A percentile compares a stretch with the other conserved stretches of the same genome.
Conservation (phyloP, 495 filamentous ascomycete species). For the Talaromyces adpressus region DNA sequence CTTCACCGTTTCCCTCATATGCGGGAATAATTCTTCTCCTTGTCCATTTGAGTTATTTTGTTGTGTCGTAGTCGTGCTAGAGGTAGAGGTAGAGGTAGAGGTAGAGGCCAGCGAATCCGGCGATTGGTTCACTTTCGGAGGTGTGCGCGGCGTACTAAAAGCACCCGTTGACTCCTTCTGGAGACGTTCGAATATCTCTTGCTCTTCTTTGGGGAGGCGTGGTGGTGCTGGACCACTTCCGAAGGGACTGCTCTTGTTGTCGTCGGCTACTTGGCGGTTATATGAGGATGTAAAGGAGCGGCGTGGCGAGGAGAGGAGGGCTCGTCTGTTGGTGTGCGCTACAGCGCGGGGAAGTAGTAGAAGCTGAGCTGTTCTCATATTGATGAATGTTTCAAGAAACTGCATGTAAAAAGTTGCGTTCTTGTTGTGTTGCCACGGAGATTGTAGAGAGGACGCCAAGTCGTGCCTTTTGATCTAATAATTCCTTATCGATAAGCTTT, state of each 20-base stretch:
- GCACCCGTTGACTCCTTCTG: slow-evolving; percentile 66
- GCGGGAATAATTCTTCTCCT: slow-evolving; percentile 58
- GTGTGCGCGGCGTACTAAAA: slow-evolving; percentile 55
- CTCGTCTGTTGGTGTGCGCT: slow-evolving; percentile 12
- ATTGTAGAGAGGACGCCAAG: not conserved
- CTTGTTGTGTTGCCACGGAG: not conserved
- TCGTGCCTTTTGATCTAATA: not conserved
- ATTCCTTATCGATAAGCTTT: slow-evolving; percentile 4
- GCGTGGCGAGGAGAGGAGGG: slow-evolving; percentile 12
- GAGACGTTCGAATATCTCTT: slow-evolving; percentile 87
- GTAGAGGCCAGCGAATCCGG: slow-evolving; percentile 21
- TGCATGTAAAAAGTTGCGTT: not conserved
- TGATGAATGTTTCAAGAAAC: not conserved
- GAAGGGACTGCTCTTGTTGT: slow-evolving; percentile 20
- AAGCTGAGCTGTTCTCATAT: slow-evolving; percentile 3
- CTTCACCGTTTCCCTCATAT: slow-evolving; percentile 62
- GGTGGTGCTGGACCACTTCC: slow-evolving; percentile 63
- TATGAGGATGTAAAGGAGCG: slow-evolving; percentile 20
- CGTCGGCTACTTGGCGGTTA: slow-evolving; percentile 22
- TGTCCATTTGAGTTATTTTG: slow-evolving; percentile 27
- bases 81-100: not conserved
- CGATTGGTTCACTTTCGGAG: slow-evolving; percentile 37
- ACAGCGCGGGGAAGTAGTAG: slow-evolving; percentile 12
- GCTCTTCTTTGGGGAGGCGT: slow-evolving; percentile 77
- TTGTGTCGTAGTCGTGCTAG: not conserved